Conservation (phyloP, 164 flowering plant species). For the Hamamelis virginiana region DNA sequence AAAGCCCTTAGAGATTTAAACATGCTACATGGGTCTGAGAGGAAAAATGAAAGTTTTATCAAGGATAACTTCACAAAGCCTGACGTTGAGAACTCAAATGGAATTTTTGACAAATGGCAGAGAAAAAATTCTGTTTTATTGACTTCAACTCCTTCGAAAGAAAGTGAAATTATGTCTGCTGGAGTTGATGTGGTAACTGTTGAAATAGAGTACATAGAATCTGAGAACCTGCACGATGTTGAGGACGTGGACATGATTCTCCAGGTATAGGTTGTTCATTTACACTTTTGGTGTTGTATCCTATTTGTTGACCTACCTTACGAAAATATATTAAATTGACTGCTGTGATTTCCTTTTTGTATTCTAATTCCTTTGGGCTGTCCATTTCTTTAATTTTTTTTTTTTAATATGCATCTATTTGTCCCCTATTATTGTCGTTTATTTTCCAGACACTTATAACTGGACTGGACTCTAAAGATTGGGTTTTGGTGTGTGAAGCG, state of each 20-base stretch:
- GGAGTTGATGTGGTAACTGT: slow-evolving; percentile 33
- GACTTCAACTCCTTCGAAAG: slow-evolving; percentile 30
- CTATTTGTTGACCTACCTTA: not conserved
- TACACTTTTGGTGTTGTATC: not conserved
- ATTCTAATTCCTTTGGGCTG: not conserved
- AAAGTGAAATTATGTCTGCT: slow-evolving; percentile 30
- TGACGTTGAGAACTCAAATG: slow-evolving; percentile 31
- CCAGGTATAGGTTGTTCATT: slow-evolving; percentile 38
- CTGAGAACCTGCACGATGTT: slow-evolving; percentile 66
- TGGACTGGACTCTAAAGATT: slow-evolving; percentile 80
- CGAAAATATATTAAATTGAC: not conserved
- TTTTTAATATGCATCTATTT: no score
- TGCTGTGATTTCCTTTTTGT: not conserved
- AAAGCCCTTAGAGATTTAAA: slow-evolving; percentile 60
- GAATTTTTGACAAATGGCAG: slow-evolving; percentile 40
- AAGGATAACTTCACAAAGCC: slow-evolving; percentile 43
- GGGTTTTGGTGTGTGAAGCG: slow-evolving; percentile 77
- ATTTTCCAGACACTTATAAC: slow-evolving; percentile 49
- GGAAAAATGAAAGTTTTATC: slow-evolving; percentile 40
- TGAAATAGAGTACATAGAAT: slow-evolving; percentile 82
- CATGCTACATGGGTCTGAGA: slow-evolving; percentile 47
- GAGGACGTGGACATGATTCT: slow-evolving; percentile 55
- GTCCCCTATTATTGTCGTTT: not conserved
- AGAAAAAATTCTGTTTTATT: slow-evolving; percentile 25
- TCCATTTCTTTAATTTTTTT: not conserved